phyloP scores from a whole-genome alignment of 192 early-diverging fungal genomes.

The Backusella morwellensis region DNA sequence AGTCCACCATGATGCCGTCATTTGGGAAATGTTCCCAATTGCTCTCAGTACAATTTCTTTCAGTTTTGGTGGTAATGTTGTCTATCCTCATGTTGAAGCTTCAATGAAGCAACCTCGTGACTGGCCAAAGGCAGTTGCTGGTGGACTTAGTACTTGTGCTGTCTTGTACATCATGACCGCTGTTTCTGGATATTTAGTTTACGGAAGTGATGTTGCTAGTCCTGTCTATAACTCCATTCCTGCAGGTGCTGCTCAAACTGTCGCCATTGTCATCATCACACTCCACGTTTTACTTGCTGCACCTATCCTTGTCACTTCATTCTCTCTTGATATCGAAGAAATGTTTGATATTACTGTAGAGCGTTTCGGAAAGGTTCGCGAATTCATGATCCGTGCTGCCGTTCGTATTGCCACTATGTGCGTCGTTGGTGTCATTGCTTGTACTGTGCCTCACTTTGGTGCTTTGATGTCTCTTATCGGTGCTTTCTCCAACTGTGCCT shows the following conservation, averaged over 20 bases:
- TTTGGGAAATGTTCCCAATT: conserved; percentile 53
- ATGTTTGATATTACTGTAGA: conserved; percentile 43
- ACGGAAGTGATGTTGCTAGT: conserved; percentile 50
- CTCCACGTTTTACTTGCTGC: conserved; percentile 65
- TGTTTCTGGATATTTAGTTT: conserved; percentile 60
- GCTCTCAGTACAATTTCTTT: conserved; percentile 66
- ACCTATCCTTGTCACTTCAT: conserved; percentile 64
- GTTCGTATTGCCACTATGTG: conserved; percentile 53
- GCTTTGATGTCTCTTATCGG: conserved; percentile 80
- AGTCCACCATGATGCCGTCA: conserved; percentile 37
- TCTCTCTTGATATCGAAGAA: conserved; percentile 60
- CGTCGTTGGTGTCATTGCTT: conserved; percentile 52
- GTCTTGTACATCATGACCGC: conserved; percentile 64
- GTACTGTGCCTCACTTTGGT: conserved; percentile 76
- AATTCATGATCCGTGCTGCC: conserved; percentile 41
- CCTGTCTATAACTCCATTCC: conserved; percentile 63
- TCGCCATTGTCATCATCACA: conserved; percentile 59
- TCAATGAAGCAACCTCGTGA: conserved; percentile 56
- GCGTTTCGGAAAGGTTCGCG: conserved; percentile 29
- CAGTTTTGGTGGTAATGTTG: conserved; percentile 68
- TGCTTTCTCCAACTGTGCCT: conserved; percentile 67
- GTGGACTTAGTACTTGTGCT: conserved; percentile 53
- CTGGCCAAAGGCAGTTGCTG: conserved; percentile 55
- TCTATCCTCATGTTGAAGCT: conserved; percentile 68
- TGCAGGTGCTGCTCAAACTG: conserved; percentile 41